Base-by-base conservation (phyloP, 495 filamentous ascomycete species). In the Entonaema liquescens region DNA sequence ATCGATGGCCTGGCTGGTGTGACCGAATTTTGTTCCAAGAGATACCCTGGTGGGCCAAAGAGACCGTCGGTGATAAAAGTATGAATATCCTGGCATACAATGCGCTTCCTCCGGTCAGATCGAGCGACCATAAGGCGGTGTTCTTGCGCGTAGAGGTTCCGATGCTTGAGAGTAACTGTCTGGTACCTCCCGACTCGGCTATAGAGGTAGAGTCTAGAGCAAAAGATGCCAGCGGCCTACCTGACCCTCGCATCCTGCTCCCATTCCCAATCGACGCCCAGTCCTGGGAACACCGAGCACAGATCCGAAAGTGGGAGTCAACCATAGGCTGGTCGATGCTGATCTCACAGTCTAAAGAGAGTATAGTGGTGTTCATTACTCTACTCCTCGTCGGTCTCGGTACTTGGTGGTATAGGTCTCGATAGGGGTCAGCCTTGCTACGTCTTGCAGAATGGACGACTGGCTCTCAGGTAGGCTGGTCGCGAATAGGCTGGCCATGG, bases 1-100 rank as follows among this genome's bases (percentile, higher is more conserved):
- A 92, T 74, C 89, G 95, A 40, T 97, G 90, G 88, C 95, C 95
- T 1, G 91, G 91, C 74, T 99, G 95, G 95, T 96, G 93, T 68
- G 95, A 99, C 78, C 89, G 95, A 12, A 89, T 99, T 44, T 80
- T 99, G 17, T 98, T 88, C 74, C 83, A 93, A 13, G 86, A 89
- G n/a, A 67, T 87, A 12, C 88, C 89, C 5, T 62, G 77, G 12
- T 88, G 86, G 82, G 28, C 67, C 76, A 15, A 8, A 21, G 60
- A 55, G 9, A 38, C 54, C 1, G 60, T 60, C 2, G 54, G 68
- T 7, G 67, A 78, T 5, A 59, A 70, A 53, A 77, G 65, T 69
- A 86, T 89, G 52, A 79, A 78, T 23, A 77, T 90, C 1, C 73
- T 82, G 12, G 83, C 79, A 35, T 99, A 99, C 71, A 83, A 88